Evolutionary conservation across 140 eudicot genomes (phyloP).

Genomic region (Bidens hawaiensis): DNA sequence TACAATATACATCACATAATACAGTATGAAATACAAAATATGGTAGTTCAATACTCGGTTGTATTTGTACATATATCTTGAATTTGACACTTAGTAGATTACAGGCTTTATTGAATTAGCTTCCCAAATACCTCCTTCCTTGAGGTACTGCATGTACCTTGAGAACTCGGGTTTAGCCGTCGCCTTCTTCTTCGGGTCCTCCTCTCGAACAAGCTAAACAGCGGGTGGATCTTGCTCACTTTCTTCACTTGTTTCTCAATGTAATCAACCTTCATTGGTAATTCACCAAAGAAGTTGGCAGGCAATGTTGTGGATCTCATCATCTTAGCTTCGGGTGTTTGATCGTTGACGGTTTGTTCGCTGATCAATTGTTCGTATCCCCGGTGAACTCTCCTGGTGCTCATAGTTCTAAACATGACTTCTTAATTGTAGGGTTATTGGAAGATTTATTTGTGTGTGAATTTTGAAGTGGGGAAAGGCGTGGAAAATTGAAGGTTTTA

Average conservation of each 20-base stretch:
- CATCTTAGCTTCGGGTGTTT: constrained; percentile 9
- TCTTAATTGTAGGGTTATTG: neutral
- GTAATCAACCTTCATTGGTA: constrained; percentile 18
- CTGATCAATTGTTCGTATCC: constrained; percentile 42
- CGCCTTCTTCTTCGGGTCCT: constrained; percentile 48
- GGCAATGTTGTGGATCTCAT: constrained; percentile 49
- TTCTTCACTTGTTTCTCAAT: constrained; percentile 48
- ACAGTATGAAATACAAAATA: too few relatives aligned
- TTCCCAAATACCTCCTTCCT: constrained; percentile 64
- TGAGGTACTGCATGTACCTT: constrained; percentile 60
- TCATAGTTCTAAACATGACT: constrained; percentile 59
- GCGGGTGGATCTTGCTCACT: constrained; percentile 52
- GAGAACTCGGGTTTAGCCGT: constrained; percentile 74
- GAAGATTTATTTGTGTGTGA: neutral
- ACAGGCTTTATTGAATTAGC: constrained; percentile 30
- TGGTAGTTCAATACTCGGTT: neutral
- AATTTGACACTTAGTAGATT: constrained; percentile 10
- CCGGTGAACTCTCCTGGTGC: constrained; percentile 35
- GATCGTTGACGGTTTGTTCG: constrained; percentile 21
- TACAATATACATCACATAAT: too few relatives aligned
- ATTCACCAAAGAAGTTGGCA: constrained; percentile 21
- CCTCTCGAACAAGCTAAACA: constrained; percentile 44
- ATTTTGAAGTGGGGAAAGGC: neutral
- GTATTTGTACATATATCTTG: neutral
- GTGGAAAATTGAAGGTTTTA: constrained; percentile 17